phyloP scores from a whole-genome alignment of 2,329 filamentous ascomycete genomes.

The Knoxdaviesia capensis region DNA sequence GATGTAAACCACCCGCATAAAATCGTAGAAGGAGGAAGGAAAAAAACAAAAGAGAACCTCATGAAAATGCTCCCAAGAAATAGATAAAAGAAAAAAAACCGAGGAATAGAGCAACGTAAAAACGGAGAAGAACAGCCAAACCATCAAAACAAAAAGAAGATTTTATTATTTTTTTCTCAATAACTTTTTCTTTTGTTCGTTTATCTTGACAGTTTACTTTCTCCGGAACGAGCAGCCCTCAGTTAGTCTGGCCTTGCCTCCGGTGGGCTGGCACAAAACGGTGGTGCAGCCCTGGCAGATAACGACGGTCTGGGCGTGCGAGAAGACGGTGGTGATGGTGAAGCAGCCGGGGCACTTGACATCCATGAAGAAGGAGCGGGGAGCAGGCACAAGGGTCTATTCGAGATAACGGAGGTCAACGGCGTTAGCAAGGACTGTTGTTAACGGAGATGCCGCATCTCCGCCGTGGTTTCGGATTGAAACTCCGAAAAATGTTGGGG shows the following conservation, averaged over 20 bases:
- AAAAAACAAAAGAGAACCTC: conserved; percentile 21
- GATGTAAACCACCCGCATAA: conserved; percentile 26
- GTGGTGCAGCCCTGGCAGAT: conserved; percentile 99
- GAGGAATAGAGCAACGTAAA: conserved; percentile 11
- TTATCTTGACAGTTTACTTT: conserved; percentile 57
- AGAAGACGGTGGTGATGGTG: conserved; percentile 99
- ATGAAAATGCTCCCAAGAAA: conserved; percentile 17
- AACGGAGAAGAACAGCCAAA: conserved; percentile 5
- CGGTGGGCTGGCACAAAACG: conserved; percentile 97
- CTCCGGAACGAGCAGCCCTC: conserved; percentile 99
- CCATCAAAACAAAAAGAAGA: no score
- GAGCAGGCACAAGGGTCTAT: conserved; percentile 81
- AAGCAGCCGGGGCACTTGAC: conserved; percentile 99
- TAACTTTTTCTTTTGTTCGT: conserved; percentile 3
- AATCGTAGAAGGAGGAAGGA: conserved; percentile 11
- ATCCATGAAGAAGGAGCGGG: conserved; percentile 99
- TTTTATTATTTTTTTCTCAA: no score
- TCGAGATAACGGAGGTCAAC: no score
- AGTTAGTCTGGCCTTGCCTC: conserved; percentile 95
- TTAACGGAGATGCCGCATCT: no score
- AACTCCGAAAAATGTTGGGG: neutral
- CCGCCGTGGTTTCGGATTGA: no score
- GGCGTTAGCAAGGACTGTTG: no score
- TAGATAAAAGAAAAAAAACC: conserved; percentile 21
- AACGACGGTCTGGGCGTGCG: conserved; percentile 98